Evolutionary conservation across 306 rosid genomes (phyloP), one percentile per base, ranked within the genome.

Genomic region (Trichosanthes cucumerina): DNA sequence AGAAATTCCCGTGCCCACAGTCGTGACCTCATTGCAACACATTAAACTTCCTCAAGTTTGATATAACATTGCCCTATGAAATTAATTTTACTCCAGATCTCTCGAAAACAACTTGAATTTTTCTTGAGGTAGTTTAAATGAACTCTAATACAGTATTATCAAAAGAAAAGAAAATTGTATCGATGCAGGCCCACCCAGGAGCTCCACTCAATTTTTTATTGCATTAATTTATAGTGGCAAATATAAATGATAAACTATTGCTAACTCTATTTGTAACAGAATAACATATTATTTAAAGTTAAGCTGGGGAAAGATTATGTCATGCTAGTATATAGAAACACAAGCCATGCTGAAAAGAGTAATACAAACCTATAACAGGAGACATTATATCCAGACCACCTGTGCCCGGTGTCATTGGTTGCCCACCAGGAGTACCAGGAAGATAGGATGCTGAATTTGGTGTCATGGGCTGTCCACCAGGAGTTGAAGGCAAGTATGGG

Each of bases 341-440:
- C 28, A 77, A 44, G 76, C 72, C 23, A 34, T 16, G 60, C 26
- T 14, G 43, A 49, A 31, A 49, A 28, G 16, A 57, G 19, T 59
- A 58, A 75, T 63, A 65, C 81, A 44, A 66, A 90, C 99, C 98
- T 83, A 93, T 85, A 78, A 86, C 97, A 60, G 99, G 99, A 79
- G 99, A 96, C 98, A 96, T 93, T 83, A 87, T 88, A 83, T 96
- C 99, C 80, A 96, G 82, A 79, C 97, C 97, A 75, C 96, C 99
- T 78, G 97, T 89, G 80, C 99, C 99, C 23, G 98, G 99, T 63
- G 99, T 96, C 99, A 96, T 96, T 16, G 99, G 99, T 84, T 92
- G 99, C 83, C 99, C 99, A 71, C 99, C 99, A 75, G 99, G 99
- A 57, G 99, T 96, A 49, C 99, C 97, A 34, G 99, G 99, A 87